Evolutionary conservation across 2,329 filamentous ascomycete genomes (phyloP).

Genomic region (Colletotrichum viniferum): DNA sequence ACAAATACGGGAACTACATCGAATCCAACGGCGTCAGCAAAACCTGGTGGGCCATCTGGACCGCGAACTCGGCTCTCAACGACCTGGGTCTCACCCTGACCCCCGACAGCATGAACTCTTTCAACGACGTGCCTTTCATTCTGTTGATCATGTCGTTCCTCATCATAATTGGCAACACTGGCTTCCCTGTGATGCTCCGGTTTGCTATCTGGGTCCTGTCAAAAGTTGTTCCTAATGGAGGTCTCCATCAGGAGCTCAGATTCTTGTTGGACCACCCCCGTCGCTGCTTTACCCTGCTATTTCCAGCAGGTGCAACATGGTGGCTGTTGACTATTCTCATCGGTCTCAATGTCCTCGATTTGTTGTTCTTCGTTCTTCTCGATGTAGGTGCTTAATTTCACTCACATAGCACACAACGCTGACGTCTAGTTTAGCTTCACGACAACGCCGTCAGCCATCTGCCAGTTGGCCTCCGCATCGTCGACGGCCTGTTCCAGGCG

Average conservation of each 20-base stretch:
- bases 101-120: slow-evolving; percentile 91
- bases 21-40: slow-evolving; percentile 63
- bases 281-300: slow-evolving; percentile 93
- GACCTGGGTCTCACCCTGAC: slow-evolving; percentile 94
- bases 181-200: slow-evolving; percentile 91
- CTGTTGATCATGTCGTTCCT: slow-evolving; percentile 82
- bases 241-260: slow-evolving; percentile 85
- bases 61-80: slow-evolving; percentile 85
- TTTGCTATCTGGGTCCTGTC: slow-evolving; percentile 88
- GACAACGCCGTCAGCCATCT: slow-evolving; percentile 70
- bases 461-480: slow-evolving; percentile 74
- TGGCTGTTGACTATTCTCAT: slow-evolving; percentile 91
- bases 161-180: slow-evolving; percentile 94
- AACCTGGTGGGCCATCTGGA: slow-evolving; percentile 94
- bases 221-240: slow-evolving; percentile 68
- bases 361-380: slow-evolving; percentile 90
- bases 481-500: slow-evolving; percentile 91
- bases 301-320: slow-evolving; percentile 90
- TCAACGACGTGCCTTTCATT: slow-evolving; percentile 76
- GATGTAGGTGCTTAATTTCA: slow-evolving; percentile 64
- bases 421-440: slow-evolving; percentile 61
- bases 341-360: slow-evolving; percentile 79
- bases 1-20: slow-evolving; percentile 70
- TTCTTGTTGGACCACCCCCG: slow-evolving; percentile 95
- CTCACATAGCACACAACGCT: slow-evolving; percentile 22